Conservation (phyloP, 257 asterid species). For the Petrea volubilis region DNA sequence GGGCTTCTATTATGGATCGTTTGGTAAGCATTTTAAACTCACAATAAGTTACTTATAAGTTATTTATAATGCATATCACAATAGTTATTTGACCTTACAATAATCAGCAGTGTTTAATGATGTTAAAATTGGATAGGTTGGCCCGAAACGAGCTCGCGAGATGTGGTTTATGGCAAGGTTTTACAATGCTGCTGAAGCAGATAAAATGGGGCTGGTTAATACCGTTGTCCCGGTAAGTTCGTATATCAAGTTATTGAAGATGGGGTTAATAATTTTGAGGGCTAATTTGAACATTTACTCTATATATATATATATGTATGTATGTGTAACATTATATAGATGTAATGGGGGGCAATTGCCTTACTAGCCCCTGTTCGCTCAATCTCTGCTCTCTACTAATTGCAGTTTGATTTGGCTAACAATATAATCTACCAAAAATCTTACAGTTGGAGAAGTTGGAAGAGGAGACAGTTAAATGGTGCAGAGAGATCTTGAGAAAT, state of each 20-base stretch:
- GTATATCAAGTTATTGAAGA: background rate
- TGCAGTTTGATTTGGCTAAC: background rate
- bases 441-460: conserved; percentile 71
- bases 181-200: conserved; percentile 82
- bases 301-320: too few relatives aligned
- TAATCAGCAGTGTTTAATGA: background rate
- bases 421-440: background rate
- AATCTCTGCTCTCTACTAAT: too few relatives aligned
- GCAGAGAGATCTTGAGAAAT: conserved; percentile 86
- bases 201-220: conserved; percentile 93
- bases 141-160: conserved; percentile 87
- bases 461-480: conserved; percentile 86
- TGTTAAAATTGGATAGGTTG: conserved; percentile 50
- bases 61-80: too few relatives aligned
- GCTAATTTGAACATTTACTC: too few relatives aligned
- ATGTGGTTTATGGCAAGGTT: conserved; percentile 92
- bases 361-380: too few relatives aligned
- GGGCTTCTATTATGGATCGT: conserved; percentile 89
- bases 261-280: background rate
- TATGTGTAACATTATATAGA: too few relatives aligned
- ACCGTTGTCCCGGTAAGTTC: conserved; percentile 82
- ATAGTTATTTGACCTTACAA: too few relatives aligned
- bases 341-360: too few relatives aligned
- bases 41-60: too few relatives aligned
- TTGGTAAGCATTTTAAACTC: conserved; percentile 44